These are phyloP conservation scores for Naegleria fowleri DNA, from an alignment of 208 protist genomes.

Conservation along the genomic window DNA sequence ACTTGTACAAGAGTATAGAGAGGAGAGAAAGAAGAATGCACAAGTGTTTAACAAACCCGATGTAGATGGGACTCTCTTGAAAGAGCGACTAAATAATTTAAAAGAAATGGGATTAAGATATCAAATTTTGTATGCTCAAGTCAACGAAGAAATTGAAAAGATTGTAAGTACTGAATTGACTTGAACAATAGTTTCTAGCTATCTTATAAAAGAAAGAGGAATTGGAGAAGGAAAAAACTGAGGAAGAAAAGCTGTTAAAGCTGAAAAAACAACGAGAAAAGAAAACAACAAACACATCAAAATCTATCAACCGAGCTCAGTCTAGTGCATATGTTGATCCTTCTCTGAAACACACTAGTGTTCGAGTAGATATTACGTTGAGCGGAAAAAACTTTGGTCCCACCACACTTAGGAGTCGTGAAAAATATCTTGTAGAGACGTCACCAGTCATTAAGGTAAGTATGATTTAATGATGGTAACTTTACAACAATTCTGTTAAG, in stretches of 20 bases:
- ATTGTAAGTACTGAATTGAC: not conserved
- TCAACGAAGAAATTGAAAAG: conserved; percentile 2
- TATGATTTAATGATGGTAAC: not conserved
- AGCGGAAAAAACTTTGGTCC: not conserved
- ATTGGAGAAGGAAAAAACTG: not conserved
- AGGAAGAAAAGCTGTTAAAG: not conserved
- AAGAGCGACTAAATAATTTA: not conserved
- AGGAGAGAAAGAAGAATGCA: not conserved
- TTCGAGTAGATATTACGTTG: not conserved
- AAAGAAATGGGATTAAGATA: conserved; percentile 4
- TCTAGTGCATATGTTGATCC: not conserved
- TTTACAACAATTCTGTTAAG: not conserved
- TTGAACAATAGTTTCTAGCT: too few relatives aligned
- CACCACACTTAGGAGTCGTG: not conserved
- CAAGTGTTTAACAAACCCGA: not conserved
- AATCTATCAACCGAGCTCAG: not conserved
- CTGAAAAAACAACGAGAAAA: not conserved
- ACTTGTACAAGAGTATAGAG: not conserved
- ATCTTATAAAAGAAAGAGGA: not conserved
- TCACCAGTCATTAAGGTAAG: not conserved
- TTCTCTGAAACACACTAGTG: not conserved
- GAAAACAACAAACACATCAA: not conserved
- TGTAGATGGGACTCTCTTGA: not conserved
- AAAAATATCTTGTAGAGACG: not conserved
- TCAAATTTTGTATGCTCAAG: not conserved